These are phyloP conservation scores for Tuber aestivum DNA, from an alignment of 495 filamentous ascomycete species.

Conservation along the genomic window DNA sequence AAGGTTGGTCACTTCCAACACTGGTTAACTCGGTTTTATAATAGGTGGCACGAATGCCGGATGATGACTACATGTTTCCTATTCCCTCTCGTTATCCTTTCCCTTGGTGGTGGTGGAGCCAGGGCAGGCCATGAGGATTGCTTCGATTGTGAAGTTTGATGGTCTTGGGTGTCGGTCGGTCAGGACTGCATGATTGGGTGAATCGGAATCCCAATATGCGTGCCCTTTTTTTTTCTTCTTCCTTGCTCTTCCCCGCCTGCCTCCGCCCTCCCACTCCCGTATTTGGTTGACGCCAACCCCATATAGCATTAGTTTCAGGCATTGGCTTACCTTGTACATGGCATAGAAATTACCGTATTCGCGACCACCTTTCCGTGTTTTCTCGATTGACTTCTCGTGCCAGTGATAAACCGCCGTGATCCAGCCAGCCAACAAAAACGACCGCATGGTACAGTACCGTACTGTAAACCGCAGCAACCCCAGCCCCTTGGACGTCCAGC, in stretches of 20 bases:
- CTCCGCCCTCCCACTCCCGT: slow-evolving; percentile 1
- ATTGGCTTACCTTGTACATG: neutral
- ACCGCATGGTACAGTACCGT: slow-evolving; percentile 29
- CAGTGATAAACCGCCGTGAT: slow-evolving; percentile 2
- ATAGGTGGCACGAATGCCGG: neutral
- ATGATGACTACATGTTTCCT: slow-evolving; percentile 5
- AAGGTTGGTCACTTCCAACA: neutral
- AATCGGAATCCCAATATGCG: slow-evolving; percentile 25
- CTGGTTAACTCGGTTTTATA: neutral
- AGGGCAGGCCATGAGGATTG: neutral
- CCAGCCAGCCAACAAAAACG: slow-evolving; percentile 16
- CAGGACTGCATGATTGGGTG: slow-evolving; percentile 33
- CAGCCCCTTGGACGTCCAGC: slow-evolving; percentile 15
- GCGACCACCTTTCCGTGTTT: neutral
- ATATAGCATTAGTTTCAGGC: neutral
- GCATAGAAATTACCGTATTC: slow-evolving; percentile 1
- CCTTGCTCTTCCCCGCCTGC: slow-evolving; percentile 18
- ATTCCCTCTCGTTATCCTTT: neutral
- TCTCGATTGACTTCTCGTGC: neutral
- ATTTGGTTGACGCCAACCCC: neutral
- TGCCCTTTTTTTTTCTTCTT: slow-evolving; percentile 19
- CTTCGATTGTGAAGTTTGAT: slow-evolving; percentile 2
- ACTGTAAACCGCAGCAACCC: slow-evolving; percentile 9
- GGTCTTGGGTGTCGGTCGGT: slow-evolving; percentile 1
- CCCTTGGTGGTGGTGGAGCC: neutral